A percentile compares a stretch with the other conserved stretches of the same genome.
Conservation (phyloP, 2,329 filamentous ascomycete genomes). For the Phoma sp. region DNA sequence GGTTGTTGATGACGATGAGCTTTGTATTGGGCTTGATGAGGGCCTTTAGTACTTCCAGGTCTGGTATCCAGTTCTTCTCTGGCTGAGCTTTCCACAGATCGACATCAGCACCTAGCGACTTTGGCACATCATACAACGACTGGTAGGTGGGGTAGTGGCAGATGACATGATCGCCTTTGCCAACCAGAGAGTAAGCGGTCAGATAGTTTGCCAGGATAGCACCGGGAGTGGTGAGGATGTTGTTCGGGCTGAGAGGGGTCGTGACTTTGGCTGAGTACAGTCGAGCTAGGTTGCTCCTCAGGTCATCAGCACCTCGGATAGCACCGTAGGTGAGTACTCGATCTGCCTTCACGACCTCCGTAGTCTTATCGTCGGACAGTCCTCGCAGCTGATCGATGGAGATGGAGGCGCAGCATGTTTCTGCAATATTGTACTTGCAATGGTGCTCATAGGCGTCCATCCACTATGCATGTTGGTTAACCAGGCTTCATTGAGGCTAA, state of each 20-base stretch:
- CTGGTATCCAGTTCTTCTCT: conserved; percentile 70
- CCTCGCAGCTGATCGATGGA: conserved; percentile 72
- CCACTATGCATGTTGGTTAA: conserved; percentile 54
- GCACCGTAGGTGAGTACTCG: conserved; percentile 74
- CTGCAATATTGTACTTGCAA: conserved; percentile 73
- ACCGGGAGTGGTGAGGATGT: conserved; percentile 78
- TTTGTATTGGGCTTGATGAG: conserved; percentile 75
- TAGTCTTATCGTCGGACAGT: conserved; percentile 64
- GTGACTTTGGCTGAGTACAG: conserved; percentile 67
- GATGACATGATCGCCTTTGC: conserved; percentile 80
- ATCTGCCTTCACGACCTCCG: conserved; percentile 59
- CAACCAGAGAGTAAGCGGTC: conserved; percentile 75
- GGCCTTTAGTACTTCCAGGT: conserved; percentile 69
- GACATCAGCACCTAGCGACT: conserved; percentile 77
- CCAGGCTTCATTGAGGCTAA: conserved; percentile 10
- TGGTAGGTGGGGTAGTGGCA: conserved; percentile 87
- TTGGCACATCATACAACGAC: conserved; percentile 79
- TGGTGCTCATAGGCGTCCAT: conserved; percentile 63
- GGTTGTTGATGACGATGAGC: conserved; percentile 75
- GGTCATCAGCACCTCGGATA: conserved; percentile 70
- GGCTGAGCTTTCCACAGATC: conserved; percentile 75
- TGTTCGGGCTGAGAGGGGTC: conserved; percentile 61
- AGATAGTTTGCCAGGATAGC: conserved; percentile 87
- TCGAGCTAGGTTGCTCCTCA: conserved; percentile 70
- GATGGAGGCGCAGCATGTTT: conserved; percentile 79